Base-by-base conservation (phyloP, 2,329 filamentous ascomycete genomes). In the Penicillium fuscoglaucum region DNA sequence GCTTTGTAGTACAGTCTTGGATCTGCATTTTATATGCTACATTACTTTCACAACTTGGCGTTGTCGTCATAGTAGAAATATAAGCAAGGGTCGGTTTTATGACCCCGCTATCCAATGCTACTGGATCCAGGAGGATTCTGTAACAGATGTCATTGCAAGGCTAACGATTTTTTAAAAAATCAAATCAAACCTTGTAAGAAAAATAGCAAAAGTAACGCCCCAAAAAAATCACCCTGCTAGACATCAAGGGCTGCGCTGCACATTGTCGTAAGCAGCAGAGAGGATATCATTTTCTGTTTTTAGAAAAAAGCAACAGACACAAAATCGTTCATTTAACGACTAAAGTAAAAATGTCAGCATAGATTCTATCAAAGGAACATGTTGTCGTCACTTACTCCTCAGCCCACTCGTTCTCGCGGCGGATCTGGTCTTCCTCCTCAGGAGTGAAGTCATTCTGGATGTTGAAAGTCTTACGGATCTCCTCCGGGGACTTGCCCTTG, bases 391-490 rank as follows among this genome's bases (percentile, higher is more conserved):
- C 80, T 77, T 74, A 83, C 79, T 95, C 90, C 82, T 95, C 90
- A 46, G 90, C 90, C 90, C 90, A 95, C 79, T 95, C 90, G 75
- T 95, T 95, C 82, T 95, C 90, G 4, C 90, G 86, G 57, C 90
- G 89, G 64, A 95, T 99, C 84, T 99, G 95, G 74, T 99, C 95
- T 78, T 99, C 95, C 80, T 99, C 95, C 78, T 99, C 95, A 2
- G 93, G 91, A 0, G 95, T 98, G 80, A 99, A 99, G 77, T 99
- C 95, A 71, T 99, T 99, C 72, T 96, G 95, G 72, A 99, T 99
- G 81, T 99, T 99, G 83, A 99, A 99, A 0, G 95, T 99, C 84
- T 98, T 99, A 52, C 95, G 90, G 71, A 99, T 99, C 82, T 99
- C 95, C 76, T 99, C 95, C 3, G 95, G 95, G 0, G 92, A 96